phyloP scores from a whole-genome alignment of 2,329 filamentous ascomycete species.

The Stemphylium lycopersici region DNA sequence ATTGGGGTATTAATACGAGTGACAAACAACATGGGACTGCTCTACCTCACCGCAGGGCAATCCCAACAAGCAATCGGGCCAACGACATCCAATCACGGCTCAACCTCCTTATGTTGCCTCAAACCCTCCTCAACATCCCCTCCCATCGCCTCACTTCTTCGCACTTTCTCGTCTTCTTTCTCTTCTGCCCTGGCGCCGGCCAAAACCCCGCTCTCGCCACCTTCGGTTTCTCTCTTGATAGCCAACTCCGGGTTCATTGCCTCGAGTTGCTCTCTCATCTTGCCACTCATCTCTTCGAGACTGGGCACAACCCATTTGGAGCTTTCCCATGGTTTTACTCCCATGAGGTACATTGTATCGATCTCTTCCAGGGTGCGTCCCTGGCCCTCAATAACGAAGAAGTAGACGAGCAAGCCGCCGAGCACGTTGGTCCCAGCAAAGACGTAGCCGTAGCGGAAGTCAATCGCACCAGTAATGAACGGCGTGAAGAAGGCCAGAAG shows the following conservation, averaged over 20 bases:
- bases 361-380: slow-evolving; percentile 78
- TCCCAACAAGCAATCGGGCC: background rate
- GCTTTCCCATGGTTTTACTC: slow-evolving; percentile 68
- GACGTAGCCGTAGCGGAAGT: slow-evolving; percentile 75
- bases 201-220: background rate
- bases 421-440: slow-evolving; percentile 73
- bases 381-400: slow-evolving; percentile 77
- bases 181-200: slow-evolving; percentile 1
- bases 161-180: slow-evolving; percentile 4
- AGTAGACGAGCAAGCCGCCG: slow-evolving; percentile 70
- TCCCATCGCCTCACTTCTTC: background rate
- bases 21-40: background rate
- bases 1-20: background rate
- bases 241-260: slow-evolving; percentile 30
- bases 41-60: slow-evolving; percentile 5
- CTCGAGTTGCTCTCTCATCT: slow-evolving; percentile 30
- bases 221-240: slow-evolving; percentile 13
- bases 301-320: slow-evolving; percentile 54
- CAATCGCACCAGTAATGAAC: slow-evolving; percentile 73
- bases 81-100: background rate
- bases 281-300: slow-evolving; percentile 33
- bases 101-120: slow-evolving; percentile 12
- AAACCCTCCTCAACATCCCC: slow-evolving; percentile 12
- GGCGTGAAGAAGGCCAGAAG: slow-evolving; percentile 72
- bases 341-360: slow-evolving; percentile 71